phyloP scores from a whole-genome alignment of 768 basidiomycete species.

The Trametes punicea region DNA sequence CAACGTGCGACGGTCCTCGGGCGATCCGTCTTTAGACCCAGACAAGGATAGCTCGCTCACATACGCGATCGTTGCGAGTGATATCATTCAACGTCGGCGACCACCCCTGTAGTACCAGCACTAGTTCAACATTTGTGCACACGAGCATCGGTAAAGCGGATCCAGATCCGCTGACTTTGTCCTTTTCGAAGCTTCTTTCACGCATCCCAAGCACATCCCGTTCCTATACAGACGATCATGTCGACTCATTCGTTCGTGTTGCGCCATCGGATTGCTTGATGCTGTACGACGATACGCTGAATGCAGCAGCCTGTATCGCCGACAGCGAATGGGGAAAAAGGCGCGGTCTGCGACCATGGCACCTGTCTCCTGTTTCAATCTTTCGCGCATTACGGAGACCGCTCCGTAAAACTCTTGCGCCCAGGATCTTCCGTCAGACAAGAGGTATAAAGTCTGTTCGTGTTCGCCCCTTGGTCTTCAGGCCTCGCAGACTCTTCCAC shows the following conservation, averaged over 20 bases:
- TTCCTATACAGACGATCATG: not conserved
- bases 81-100: too few species aligned
- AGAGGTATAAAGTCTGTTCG: constrained; percentile 1
- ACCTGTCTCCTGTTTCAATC: not conserved
- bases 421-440: too few species aligned
- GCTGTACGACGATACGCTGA: constrained; percentile 1
- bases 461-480: not conserved
- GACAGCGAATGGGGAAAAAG: constrained; percentile 10
- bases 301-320: not conserved
- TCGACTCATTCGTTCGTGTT: not conserved
- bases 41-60: too few species aligned
- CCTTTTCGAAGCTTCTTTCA: not conserved
- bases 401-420: not conserved
- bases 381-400: not conserved
- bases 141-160: not conserved
- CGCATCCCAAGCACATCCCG: not conserved
- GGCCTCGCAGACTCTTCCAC: constrained; percentile 7
- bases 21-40: too few species aligned
- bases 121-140: not conserved
- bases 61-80: too few species aligned
- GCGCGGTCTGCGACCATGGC: not conserved
- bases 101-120: too few species aligned
- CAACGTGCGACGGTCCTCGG: too few species aligned
- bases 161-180: not conserved
- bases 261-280: not conserved